A percentile compares a stretch with the other conserved stretches of the same genome.
These are phyloP conservation scores for Plasmodium chabaudi DNA, from an alignment of 169 alveolate species.

Conservation along the genomic window DNA sequence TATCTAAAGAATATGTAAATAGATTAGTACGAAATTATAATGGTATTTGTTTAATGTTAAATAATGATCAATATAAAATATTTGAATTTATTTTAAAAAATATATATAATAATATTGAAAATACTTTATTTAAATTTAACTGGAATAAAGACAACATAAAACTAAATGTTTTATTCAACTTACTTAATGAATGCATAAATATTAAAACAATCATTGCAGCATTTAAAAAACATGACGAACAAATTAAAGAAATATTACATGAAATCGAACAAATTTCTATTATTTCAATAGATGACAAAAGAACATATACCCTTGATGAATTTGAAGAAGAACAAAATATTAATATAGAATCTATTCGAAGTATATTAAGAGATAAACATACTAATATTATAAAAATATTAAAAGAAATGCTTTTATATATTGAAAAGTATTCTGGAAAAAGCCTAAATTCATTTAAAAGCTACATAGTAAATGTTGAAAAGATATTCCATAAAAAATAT, in stretches of 20 bases:
- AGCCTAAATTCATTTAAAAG: constrained; percentile 64
- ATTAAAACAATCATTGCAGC: constrained; percentile 31
- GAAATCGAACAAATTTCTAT: constrained; percentile 62
- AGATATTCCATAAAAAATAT: constrained; percentile 54
- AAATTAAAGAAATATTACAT: constrained; percentile 53
- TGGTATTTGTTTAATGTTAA: constrained; percentile 51
- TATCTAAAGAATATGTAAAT: constrained; percentile 69
- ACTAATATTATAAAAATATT: constrained; percentile 42
- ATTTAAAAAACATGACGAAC: constrained; percentile 45
- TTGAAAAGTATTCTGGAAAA: constrained; percentile 67
- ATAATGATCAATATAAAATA: constrained; percentile 65
- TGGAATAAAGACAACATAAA: constrained; percentile 75
- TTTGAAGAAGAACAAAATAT: constrained; percentile 74
- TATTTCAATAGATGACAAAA: constrained; percentile 56
- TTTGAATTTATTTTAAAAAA: constrained; percentile 63
- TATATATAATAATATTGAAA: constrained; percentile 55
- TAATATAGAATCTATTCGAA: constrained; percentile 43
- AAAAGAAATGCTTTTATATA: constrained; percentile 46
- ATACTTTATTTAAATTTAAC: constrained; percentile 62
- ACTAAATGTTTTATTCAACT: constrained; percentile 35
- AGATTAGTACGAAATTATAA: constrained; percentile 70
- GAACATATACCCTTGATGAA: constrained; percentile 67
- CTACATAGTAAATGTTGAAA: constrained; percentile 53
- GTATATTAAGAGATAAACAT: constrained; percentile 67
- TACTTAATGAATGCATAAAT: constrained; percentile 52